Percentiles rank a stretch among this genome's conserved stretches.
Conservation (phyloP, 208 protist genomes). For the Acanthamoeba quina region DNA sequence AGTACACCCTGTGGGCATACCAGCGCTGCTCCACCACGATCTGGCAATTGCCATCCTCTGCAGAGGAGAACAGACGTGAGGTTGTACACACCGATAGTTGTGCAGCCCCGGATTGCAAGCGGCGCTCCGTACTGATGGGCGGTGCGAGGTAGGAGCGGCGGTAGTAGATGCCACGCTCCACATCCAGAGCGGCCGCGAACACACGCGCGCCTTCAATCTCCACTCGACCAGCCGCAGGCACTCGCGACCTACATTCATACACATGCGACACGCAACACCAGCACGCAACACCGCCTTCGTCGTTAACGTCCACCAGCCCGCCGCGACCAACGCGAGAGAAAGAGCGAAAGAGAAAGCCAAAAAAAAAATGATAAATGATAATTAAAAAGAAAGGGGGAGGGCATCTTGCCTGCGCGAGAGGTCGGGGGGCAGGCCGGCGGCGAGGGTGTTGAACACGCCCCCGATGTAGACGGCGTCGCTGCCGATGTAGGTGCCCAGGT, state of each 20-base stretch:
- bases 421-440: constrained; percentile 64
- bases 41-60: background rate
- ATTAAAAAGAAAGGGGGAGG: background rate
- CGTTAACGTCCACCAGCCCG: background rate
- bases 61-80: background rate
- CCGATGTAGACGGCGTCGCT: constrained; percentile 69
- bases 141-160: constrained; percentile 19
- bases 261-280: too few species aligned
- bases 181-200: constrained; percentile 47
- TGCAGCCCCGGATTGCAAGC: background rate
- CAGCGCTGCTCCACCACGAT: constrained; percentile 57
- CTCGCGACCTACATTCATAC: constrained; percentile 10
- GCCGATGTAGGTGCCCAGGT: constrained; percentile 50
- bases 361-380: background rate
- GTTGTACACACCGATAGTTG: too few species aligned
- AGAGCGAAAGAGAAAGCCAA: background rate
- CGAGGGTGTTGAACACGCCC: constrained; percentile 61
- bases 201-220: background rate
- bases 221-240: constrained; percentile 18
- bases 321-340: background rate
- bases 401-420: constrained; percentile 3
- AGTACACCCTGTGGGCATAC: constrained; percentile 68
- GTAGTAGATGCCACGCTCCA: constrained; percentile 50
- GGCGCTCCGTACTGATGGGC: background rate
- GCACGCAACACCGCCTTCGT: background rate